These are phyloP conservation scores for Melastoma malabathricum DNA, from an alignment of 345 rosid species.

Conservation along the genomic window DNA sequence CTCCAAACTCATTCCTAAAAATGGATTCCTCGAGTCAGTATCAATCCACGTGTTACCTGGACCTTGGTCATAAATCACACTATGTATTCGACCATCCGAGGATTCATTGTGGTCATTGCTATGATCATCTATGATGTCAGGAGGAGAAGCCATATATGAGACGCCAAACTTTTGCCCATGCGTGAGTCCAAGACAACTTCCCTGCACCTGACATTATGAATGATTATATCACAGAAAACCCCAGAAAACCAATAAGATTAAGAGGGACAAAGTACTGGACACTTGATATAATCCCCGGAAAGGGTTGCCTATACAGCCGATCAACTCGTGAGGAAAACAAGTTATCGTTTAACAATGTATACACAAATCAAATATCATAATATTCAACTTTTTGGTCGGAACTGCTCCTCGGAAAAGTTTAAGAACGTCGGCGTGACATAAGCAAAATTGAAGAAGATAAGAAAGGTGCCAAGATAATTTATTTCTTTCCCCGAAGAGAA, in stretches of 20 bases:
- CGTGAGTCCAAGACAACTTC: constrained; percentile 66
- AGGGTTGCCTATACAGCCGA: neutral
- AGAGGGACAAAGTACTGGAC: too few species aligned
- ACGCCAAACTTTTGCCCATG: constrained; percentile 78
- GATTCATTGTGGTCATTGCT: constrained; percentile 13
- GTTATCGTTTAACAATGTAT: too few species aligned
- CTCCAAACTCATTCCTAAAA: too few species aligned
- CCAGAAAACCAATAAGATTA: constrained; percentile 1
- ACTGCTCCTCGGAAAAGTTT: too few species aligned
- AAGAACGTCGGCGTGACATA: too few species aligned
- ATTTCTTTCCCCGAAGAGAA: too few species aligned
- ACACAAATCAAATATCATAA: too few species aligned
- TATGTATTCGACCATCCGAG: constrained; percentile 12
- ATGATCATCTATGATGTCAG: constrained; percentile 8
- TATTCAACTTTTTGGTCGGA: too few species aligned
- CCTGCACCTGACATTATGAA: constrained; percentile 33
- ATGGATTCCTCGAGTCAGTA: too few species aligned
- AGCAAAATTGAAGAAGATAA: too few species aligned
- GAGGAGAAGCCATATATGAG: constrained; percentile 29
- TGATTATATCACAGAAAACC: neutral
- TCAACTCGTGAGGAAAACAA: neutral
- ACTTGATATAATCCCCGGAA: neutral
- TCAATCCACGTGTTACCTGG: too few species aligned
- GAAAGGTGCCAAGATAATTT: too few species aligned
- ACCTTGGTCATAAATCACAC: neutral